Conservation (phyloP, 345 rosid genomes). For the Firmiana major region DNA sequence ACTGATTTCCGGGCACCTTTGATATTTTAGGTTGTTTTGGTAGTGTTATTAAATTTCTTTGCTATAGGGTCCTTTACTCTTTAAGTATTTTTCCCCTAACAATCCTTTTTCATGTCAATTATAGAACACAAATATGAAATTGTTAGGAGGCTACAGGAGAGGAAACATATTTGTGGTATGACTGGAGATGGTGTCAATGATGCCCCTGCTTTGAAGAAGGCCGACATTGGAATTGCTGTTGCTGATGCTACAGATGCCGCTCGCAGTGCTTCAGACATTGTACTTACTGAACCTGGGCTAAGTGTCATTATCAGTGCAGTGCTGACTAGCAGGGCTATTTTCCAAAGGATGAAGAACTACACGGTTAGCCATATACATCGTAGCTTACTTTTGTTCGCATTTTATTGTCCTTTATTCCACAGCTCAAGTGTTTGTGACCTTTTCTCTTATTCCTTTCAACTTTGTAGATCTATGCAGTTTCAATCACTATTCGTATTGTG, state of each 20-base stretch:
- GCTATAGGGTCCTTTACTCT: neutral
- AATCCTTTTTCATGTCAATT: slow-evolving; percentile 11
- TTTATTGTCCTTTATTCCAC: neutral
- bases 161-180: slow-evolving; percentile 93
- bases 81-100: neutral
- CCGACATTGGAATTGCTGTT: slow-evolving; percentile 94
- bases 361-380: slow-evolving; percentile 46
- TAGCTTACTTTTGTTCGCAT: neutral
- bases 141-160: slow-evolving; percentile 76
- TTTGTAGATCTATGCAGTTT: slow-evolving; percentile 89
- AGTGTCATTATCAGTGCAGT: slow-evolving; percentile 93
- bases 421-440: neutral
- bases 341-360: slow-evolving; percentile 96
- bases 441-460: neutral
- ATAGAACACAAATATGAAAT: slow-evolving; percentile 91
- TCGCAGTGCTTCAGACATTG: slow-evolving; percentile 87
- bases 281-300: slow-evolving; percentile 86
- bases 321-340: slow-evolving; percentile 87
- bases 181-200: slow-evolving; percentile 87
- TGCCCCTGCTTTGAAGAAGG: slow-evolving; percentile 90
- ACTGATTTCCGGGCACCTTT: neutral
- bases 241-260: slow-evolving; percentile 98
- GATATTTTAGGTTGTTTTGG: neutral
- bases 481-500: slow-evolving; percentile 87
- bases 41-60: neutral